Conservation (phyloP, 2,329 filamentous ascomycete species). For the Stemphylium vesicarium region DNA sequence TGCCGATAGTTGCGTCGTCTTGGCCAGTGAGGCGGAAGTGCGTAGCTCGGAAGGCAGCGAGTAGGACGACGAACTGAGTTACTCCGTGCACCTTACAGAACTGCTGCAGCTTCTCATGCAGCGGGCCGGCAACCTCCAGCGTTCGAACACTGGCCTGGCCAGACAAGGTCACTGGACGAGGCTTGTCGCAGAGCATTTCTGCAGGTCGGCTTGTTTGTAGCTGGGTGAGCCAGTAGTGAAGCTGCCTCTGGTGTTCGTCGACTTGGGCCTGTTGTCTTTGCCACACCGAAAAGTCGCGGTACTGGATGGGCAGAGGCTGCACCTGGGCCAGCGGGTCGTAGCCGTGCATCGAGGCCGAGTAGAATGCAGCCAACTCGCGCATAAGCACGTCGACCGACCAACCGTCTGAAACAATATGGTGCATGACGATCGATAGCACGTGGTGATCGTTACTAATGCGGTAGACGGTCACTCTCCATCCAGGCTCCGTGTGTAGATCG, state of each 20-base stretch:
- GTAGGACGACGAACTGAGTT: conserved; percentile 6
- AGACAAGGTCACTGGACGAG: neutral
- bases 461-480: conserved; percentile 1
- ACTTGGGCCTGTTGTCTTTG: neutral
- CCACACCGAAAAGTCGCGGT: conserved; percentile 4
- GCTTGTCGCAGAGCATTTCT: conserved; percentile 4
- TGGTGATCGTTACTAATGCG: neutral
- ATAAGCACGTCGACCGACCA: conserved; percentile 11
- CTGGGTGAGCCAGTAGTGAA: neutral
- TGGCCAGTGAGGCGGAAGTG: conserved; percentile 13
- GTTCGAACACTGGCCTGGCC: neutral
- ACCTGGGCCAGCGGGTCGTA: neutral
- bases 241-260: neutral
- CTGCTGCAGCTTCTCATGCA: neutral
- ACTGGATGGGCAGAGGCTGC: neutral
- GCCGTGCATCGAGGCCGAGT: neutral
- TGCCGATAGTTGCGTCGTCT: conserved; percentile 12
- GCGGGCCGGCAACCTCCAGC: neutral
- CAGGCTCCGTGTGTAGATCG: neutral
- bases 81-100: neutral
- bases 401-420: conserved; percentile 17
- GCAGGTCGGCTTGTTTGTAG: conserved; percentile 1
- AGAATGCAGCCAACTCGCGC: neutral
- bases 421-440: conserved; percentile 16
- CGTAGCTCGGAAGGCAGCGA: conserved; percentile 11